Conservation (phyloP, 352 stramenopile genomes). For the Pythium oligandrum region DNA sequence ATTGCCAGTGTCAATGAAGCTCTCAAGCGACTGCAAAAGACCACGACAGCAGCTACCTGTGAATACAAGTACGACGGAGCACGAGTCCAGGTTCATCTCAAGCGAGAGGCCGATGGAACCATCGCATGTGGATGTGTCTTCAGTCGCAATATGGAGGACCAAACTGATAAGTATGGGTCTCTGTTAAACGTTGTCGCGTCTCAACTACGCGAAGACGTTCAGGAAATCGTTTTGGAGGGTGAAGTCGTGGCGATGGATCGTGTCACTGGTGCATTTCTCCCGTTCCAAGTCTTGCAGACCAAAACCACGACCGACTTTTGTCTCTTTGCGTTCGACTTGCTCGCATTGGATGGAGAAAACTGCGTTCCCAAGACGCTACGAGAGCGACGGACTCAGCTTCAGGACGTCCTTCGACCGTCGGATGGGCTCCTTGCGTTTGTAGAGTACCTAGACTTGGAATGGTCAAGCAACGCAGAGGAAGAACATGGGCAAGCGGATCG, state of each 20-base stretch:
- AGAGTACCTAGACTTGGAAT: constrained; percentile 39
- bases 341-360: constrained; percentile 40
- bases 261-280: constrained; percentile 35
- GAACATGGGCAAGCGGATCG: constrained; percentile 3
- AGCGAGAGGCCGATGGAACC: neutral
- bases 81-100: constrained; percentile 67
- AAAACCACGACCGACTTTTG: constrained; percentile 71
- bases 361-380: constrained; percentile 23
- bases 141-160: constrained; percentile 82
- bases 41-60: constrained; percentile 37
- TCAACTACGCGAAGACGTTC: constrained; percentile 18
- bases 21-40: constrained; percentile 42
- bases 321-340: constrained; percentile 75
- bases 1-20: constrained; percentile 50
- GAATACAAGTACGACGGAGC: constrained; percentile 86
- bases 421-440: constrained; percentile 62
- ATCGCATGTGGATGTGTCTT: constrained; percentile 44
- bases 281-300: constrained; percentile 78
- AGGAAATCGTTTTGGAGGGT: constrained; percentile 62
- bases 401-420: constrained; percentile 24
- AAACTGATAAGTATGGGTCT: constrained; percentile 60
- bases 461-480: constrained; percentile 3
- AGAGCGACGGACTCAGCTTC: constrained; percentile 39
- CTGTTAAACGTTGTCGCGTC: constrained; percentile 40
- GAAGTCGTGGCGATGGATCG: constrained; percentile 74